These are phyloP conservation scores for Plasmodium knowlesi DNA, from an alignment of 169 alveolate species.

Conservation along the genomic window DNA sequence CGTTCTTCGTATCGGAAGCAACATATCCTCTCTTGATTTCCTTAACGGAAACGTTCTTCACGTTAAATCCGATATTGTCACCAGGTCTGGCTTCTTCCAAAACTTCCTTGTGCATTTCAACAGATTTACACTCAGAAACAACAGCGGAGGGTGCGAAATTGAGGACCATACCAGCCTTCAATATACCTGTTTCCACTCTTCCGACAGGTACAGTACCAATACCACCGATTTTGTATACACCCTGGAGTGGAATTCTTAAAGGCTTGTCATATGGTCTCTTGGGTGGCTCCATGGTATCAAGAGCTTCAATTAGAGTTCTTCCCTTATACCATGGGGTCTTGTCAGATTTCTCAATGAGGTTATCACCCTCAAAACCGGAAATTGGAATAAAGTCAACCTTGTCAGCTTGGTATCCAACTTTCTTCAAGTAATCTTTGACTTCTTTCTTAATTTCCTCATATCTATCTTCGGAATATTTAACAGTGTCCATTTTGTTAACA, in stretches of 20 bases:
- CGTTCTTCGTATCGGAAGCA: slow-evolving; percentile 97
- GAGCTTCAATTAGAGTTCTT: slow-evolving; percentile 95
- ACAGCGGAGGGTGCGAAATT: slow-evolving; percentile 96
- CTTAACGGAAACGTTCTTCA: slow-evolving; percentile 95
- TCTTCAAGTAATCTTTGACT: slow-evolving; percentile 95
- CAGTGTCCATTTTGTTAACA: slow-evolving; percentile 99
- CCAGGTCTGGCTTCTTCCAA: slow-evolving; percentile 98
- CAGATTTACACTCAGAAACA: slow-evolving; percentile 97
- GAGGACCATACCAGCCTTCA: slow-evolving; percentile 89
- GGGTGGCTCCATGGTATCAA: slow-evolving; percentile 97
- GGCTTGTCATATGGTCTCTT: slow-evolving; percentile 98
- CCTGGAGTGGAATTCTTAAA: slow-evolving; percentile 97
- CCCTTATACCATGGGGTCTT: slow-evolving; percentile 99
- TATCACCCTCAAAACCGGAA: slow-evolving; percentile 98
- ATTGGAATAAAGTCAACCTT: slow-evolving; percentile 97
- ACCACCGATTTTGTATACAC: slow-evolving; percentile 99
- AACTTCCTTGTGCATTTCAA: slow-evolving; percentile 98
- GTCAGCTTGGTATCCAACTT: slow-evolving; percentile 97
- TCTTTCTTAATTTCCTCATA: slow-evolving; percentile 96
- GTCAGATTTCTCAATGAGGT: slow-evolving; percentile 95
- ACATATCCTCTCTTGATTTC: slow-evolving; percentile 97
- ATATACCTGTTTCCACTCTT: slow-evolving; percentile 98
- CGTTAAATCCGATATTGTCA: slow-evolving; percentile 98
- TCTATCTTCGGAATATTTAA: slow-evolving; percentile 96
- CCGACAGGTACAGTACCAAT: slow-evolving; percentile 99